Evolutionary conservation across 441 rosid genomes (phyloP).

Genomic region (Brassica hybrid): DNA sequence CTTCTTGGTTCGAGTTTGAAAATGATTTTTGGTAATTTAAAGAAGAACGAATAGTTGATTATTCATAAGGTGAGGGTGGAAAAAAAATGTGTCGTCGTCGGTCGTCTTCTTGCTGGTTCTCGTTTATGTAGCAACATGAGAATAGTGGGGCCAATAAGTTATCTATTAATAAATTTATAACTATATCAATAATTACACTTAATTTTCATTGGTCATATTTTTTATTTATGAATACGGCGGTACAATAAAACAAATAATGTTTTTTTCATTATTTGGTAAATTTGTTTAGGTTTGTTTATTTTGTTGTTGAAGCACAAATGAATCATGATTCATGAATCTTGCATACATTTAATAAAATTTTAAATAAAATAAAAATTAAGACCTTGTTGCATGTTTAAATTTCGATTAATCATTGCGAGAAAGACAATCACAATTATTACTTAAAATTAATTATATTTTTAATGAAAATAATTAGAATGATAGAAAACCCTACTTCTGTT

Average conservation of each 20-base stretch:
- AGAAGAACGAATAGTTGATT: conserved; percentile 18
- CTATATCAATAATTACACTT: not conserved
- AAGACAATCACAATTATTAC: not conserved
- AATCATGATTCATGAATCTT: conserved; percentile 36
- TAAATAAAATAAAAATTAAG: not conserved
- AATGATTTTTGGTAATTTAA: not conserved
- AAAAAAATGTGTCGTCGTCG: conserved; percentile 28
- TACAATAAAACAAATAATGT: conserved; percentile 19
- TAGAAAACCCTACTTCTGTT: not conserved
- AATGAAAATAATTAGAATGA: not conserved
- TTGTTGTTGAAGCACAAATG: conserved; percentile 33
- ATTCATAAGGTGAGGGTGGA: conserved; percentile 15
- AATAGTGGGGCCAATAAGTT: conserved; percentile 26
- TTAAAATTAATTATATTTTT: not conserved
- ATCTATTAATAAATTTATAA: not conserved
- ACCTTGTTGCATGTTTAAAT: not conserved
- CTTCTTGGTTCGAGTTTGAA: not conserved
- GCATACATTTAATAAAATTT: not conserved
- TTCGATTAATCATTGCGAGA: not conserved
- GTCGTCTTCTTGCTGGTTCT: conserved; percentile 30
- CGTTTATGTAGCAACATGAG: conserved; percentile 40
- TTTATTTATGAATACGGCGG: conserved; percentile 36
- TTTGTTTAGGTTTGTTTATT: conserved; percentile 8
- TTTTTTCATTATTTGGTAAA: conserved; percentile 13
- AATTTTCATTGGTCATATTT: no score